Base-by-base conservation (phyloP, 306 rosid species). In the Citrullus mucosospermus region DNA sequence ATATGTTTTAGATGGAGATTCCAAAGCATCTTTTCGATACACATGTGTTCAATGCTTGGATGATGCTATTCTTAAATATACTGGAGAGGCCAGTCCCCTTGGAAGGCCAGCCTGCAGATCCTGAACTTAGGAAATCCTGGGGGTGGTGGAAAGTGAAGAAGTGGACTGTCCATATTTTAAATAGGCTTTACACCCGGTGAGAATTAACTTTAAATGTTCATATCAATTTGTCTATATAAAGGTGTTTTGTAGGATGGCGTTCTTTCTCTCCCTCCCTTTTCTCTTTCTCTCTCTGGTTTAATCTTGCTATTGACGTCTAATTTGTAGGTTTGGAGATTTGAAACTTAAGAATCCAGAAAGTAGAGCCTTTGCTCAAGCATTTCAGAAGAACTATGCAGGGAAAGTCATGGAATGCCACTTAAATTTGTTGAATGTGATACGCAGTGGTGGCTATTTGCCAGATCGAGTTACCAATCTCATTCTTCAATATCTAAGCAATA, bases 131-230 rank as follows among this genome's bases (percentile, higher is more conserved):
- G 82, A 95, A 95, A 83, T 81, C 98, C 78, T 95, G 99, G 99
- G 99, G 91, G 38, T 92, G 99, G 99, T 95, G 99, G 99, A 95
- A 95, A 89, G 99, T 92, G 88, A 95, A 92, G 92, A 95, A 95
- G 82, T 92, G 99, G 99, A 95, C 99, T 9, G 94, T 92, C 78
- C 99, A 91, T 80, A 95, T 95, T 82, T 80, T 95, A 66, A 92
- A 95, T 82, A 85, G 99, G 87, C 89, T 95, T 76, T 95, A 88
- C 83, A 95, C 97, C 61, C 91, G 99, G 99, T 92, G 85, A 77
- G 30, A 25, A 80, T 73, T 77, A 25, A 44, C 53, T 16, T 28
- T 72, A 50, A 50, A 28, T 5, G 32, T 28, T 20, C 54, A 43
- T 44, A 7, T 38, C 12, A 50, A 16, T 28, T 51, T 73, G 39